phyloP scores from a whole-genome alignment of 805 yeast species.

The Teunomyces aglyptinius region DNA sequence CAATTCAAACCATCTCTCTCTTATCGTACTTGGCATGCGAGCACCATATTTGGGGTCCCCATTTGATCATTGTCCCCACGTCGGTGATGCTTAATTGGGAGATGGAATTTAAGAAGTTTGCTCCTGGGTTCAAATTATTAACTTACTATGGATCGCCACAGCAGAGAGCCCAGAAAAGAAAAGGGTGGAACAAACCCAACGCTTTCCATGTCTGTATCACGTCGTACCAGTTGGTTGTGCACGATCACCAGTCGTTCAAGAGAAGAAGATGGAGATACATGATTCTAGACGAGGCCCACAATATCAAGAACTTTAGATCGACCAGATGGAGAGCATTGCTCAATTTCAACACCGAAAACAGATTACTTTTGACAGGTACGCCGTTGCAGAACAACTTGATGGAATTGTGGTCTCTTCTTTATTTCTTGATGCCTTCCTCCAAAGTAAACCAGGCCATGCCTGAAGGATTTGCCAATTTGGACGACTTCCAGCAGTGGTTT shows the following conservation, averaged over 20 bases:
- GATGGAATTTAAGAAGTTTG: constrained; percentile 97
- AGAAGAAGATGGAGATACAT: constrained; percentile 93
- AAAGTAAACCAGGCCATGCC: constrained; percentile 75
- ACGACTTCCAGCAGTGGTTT: constrained; percentile 97
- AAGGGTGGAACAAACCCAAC: constrained; percentile 97
- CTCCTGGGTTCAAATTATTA: constrained; percentile 94
- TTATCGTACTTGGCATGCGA: constrained; percentile 88
- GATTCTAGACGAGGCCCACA: constrained; percentile 98
- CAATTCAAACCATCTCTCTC: constrained; percentile 91
- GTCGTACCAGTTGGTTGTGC: constrained; percentile 95
- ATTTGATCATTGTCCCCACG: constrained; percentile 93
- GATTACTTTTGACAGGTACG: constrained; percentile 91
- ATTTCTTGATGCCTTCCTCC: constrained; percentile 93
- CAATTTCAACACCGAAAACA: constrained; percentile 88
- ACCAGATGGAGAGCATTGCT: constrained; percentile 95
- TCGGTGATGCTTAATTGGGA: constrained; percentile 98
- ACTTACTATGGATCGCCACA: constrained; percentile 97
- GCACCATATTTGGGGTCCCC: constrained; percentile 97
- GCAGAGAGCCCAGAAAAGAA: constrained; percentile 91
- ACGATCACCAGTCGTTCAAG: constrained; percentile 91
- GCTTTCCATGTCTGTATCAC: constrained; percentile 96
- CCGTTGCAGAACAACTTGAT: constrained; percentile 93
- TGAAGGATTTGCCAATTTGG: constrained; percentile 92
- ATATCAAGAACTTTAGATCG: constrained; percentile 92
- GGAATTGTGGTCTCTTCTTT: constrained; percentile 93